Base-by-base conservation (phyloP, 139 green algal genomes). In the Marvania coccoides region DNA sequence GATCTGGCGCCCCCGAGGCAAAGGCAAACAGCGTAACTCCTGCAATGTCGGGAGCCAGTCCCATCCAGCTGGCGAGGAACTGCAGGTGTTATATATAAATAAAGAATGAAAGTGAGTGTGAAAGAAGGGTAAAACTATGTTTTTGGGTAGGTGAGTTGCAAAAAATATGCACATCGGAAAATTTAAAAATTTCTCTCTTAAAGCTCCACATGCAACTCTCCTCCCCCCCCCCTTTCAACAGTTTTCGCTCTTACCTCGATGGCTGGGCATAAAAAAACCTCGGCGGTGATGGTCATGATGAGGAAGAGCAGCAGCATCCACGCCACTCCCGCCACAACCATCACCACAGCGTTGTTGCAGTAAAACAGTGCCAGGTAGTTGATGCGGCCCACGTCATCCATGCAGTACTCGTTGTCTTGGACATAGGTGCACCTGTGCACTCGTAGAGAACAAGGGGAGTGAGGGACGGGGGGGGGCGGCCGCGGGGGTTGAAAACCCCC, bases 1-100 rank as follows among this genome's bases (percentile, higher is more conserved):
- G 54, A 57, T 82, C 75, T 14, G 75, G 75, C 2, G 75, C 74
- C 14, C 75, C 75, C 37, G 53, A 42, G 30, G 73, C 75, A 75
- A 82, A 82, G 31, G 75, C 70, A 40, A 82, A 76, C 4, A 82
- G 62, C 4, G 75, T 82, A 19, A 82, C 73, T 3, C 75, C 75
- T 2, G 75, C 72, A 23, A 82, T 68, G 29, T 75, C 73, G 14
- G 75, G 75, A 5, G 75, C 40, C 47, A 82, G 42, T 29, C 70
- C 28, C 67, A 82, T 42, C 47, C 34, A 42, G 4, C 46, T 14
- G 1, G 74, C 67, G 4, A 82, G 67, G 37, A 39, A 77, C 73
- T 79, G 73, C 67, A 63, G 9, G 8, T 34, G 10, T n/a, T n/a
- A n/a, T n/a, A n/a, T n/a, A n/a, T n/a, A n/a, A n/a, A n/a, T n/a